Base-by-base conservation (phyloP, 2,329 filamentous ascomycete genomes). In the Keithomyces neogunnii region DNA sequence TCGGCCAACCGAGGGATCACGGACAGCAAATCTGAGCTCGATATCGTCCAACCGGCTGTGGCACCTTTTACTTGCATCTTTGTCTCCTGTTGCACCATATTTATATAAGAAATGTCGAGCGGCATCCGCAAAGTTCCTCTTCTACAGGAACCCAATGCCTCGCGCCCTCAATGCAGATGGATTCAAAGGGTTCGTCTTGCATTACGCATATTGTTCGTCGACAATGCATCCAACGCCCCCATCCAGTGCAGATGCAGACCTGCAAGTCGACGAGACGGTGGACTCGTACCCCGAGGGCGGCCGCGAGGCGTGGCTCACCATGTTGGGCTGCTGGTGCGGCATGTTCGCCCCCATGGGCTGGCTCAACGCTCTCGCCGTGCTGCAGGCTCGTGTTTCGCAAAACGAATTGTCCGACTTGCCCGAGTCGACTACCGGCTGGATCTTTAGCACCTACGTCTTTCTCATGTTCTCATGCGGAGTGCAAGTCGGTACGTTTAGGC, bases 371-470 rank as follows among this genome's bases (percentile, higher is more conserved):
- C 69, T 85, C 28, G 84, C 83, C 2, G 80, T 82, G 0, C 81
- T 87, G 63, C 80, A 88, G 62, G 75, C 81, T 7, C 87, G 86
- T 64, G 74, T 49, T 3, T 49, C 47, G 26, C 35, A 72, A n/a
- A 70, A 89, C 57, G 82, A 88, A 54, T 70, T 90, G 9, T 66
- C 69, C 5, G 66, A 73, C 9, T 78, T 85, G 56, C 75, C 71
- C 35, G 76, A 81, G 43, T 78, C 79, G 9, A 75, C 72, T 5
- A 78, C 85, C 35, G 84, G 84, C 1, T 90, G 86, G 86, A 86
- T 90, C 51, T 86, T 88, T 57, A 79, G 82, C 56, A 70, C 86
- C 47, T 89, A 86, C 59, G 75, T 81, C 28, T 89, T 88, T 61
- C 71, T 89, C 39, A 74, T 83, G 11, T 87, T 88, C 63, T 84